Evolutionary conservation across 2,329 filamentous ascomycete species (phyloP), one percentile per base, ranked within the genome.

Genomic region (Fusarium sp.): DNA sequence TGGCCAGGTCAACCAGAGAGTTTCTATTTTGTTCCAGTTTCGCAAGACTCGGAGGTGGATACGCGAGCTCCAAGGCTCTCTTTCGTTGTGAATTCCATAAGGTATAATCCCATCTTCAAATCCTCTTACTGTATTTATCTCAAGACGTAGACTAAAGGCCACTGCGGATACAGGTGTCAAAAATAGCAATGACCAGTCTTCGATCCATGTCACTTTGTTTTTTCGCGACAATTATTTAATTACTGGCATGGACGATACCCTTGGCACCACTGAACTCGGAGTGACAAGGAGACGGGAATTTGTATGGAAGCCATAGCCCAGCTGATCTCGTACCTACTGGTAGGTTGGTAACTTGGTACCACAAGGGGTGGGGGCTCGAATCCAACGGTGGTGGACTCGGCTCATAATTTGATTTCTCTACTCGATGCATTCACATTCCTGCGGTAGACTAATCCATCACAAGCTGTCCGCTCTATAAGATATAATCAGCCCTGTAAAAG

Each of bases 361-460:
- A 46, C 45, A 53, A 56, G 55, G 53, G 54, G 50, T 47, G 41
- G 50, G 56, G 54, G 41, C 48, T 64, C 55, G 30, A 20, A 34
- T 63, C 45, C 37, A 60, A 45, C 11, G 51, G 21, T 66, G 62
- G 45, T 50, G 25, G 49, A 32, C 68, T 71, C 59, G 48, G 59
- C 68, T 59, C 49, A 59, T 66, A 72, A 66, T 71, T 66, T 66
- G 46, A 56, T 65, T 70, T 32, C 32, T 59, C 55, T 51, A 21
- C 11, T 51, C 49, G 23, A 51, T 14, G 18, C 37, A 21, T n/a
- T 65, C 46, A 34, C 34, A 49, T 41, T 57, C 40, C 34, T 59
- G 32, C 34, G 20, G 23, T 41, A 50, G 45, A 12, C 18, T 41
- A 10, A 14, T 14, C 10, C 21, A 21, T 16, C 9, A 18, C 34